Evolutionary conservation across 2,329 filamentous ascomycete genomes (phyloP), one percentile per base, ranked within the genome.

Genomic region (Grosmannia penicillata): DNA sequence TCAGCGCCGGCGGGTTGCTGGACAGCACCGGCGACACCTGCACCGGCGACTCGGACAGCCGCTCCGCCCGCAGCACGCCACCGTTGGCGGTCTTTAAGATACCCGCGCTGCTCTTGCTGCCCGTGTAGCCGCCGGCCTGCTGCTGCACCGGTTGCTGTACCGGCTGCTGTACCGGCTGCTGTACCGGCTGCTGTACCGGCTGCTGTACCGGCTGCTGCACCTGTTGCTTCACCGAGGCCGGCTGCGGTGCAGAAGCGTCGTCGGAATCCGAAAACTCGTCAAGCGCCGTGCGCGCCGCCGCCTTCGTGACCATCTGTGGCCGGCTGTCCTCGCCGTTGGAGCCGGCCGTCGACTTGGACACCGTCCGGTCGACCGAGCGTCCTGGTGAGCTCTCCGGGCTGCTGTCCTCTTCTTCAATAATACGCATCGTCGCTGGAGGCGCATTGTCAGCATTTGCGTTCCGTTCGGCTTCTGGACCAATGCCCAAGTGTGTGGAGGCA

Each of bases 21-120:
- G 61, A 49, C 34, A 79, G 4, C 65, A 39, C 25, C 19, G 35
- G 35, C 21, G 31, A 35, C 15, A 35, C 33, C 24, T 35, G 40
- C 3, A 79, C 68, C 4, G 79, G 80, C 4, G 81, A 85, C 53
- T 83, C 79, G 7, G 75, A 75, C 28, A 75, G 55, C 30, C 70
- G 63, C 35, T 71, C 66, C 38, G 50, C 48, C 41, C 48, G 51
- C n/a, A n/a, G 15, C 64, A 57, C 22, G 50, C 53, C 36, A 33
- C 34, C 38, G 33, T 33, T 49, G 51, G 15, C 28, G 41, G 15
- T 33, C 22, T 41, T n/a, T n/a, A n/a, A n/a, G n/a, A n/a, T n/a
- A n/a, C n/a, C n/a, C n/a, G n/a, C 14, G 18, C 28, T 26, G 33
- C 30, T 8, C 6, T 14, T 8, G 32, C 14, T 15, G 32, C 25